Percentiles rank a stretch among this genome's conserved stretches.
Conservation (phyloP, 2,329 filamentous ascomycete species). For the Fusarium bactridioides region DNA sequence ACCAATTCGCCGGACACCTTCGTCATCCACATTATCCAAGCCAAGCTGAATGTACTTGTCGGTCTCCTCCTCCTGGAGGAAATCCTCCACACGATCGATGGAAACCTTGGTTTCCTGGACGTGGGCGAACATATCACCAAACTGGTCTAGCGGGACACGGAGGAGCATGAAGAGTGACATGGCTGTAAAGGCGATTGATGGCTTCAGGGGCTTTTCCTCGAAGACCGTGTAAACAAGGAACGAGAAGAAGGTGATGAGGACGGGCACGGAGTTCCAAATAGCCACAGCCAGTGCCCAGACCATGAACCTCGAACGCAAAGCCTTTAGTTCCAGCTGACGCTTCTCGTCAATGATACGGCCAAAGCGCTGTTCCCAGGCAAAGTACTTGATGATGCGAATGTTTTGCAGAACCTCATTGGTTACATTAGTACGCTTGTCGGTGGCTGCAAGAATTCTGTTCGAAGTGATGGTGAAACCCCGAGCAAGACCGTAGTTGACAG, state of each 20-base stretch:
- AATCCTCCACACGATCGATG: conserved; percentile 94
- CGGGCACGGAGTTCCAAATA: conserved; percentile 94
- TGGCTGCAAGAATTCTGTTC: conserved; percentile 90
- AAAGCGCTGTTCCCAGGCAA: conserved; percentile 96
- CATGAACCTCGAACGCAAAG: conserved; percentile 83
- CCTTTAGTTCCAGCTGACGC: conserved; percentile 77
- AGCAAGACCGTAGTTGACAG: conserved; percentile 89
- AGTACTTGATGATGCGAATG: conserved; percentile 99
- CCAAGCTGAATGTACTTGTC: conserved; percentile 91
- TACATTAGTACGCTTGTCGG: conserved; percentile 93
- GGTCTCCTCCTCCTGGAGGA: conserved; percentile 91
- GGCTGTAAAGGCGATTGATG: conserved; percentile 94
- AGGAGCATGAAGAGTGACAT: conserved; percentile 95
- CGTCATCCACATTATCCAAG: conserved; percentile 71
- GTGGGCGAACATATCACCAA: conserved; percentile 98
- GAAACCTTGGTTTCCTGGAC: conserved; percentile 98
- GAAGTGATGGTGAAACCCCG: conserved; percentile 86
- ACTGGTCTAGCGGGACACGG: conserved; percentile 89
- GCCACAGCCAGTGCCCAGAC: conserved; percentile 92
- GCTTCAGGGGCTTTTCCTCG: conserved; percentile 87
- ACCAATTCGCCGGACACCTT: conserved; percentile 79
- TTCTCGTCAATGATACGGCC: conserved; percentile 88
- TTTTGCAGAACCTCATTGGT: conserved; percentile 98
- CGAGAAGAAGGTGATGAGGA: conserved; percentile 95
- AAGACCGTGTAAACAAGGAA: conserved; percentile 93